phyloP scores from a whole-genome alignment of 768 basidiomycete genomes.

The Amanita subjunquillea region DNA sequence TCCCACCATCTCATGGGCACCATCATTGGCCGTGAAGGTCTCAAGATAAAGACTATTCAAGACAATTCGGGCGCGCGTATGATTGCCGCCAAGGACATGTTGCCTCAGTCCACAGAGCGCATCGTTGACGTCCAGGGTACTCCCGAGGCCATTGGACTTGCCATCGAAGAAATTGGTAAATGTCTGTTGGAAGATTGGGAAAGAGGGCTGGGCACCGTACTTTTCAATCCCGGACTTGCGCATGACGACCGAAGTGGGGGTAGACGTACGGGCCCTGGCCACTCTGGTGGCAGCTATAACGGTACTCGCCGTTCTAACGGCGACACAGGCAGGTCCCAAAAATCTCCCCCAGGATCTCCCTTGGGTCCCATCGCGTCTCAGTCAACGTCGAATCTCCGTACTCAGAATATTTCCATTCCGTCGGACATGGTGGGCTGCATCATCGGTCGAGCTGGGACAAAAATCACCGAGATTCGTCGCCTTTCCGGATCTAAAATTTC shows the following conservation, averaged over 20 bases:
- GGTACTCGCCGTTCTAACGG: conserved; percentile 58
- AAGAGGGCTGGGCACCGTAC: conserved; percentile 83
- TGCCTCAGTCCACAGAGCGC: conserved; percentile 97
- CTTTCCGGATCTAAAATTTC: conserved; percentile 97
- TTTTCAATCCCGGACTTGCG: conserved; percentile 88
- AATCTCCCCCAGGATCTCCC: conserved; percentile 39
- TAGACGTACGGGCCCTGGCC: conserved; percentile 44
- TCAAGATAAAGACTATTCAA: conserved; percentile 99
- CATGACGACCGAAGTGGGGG: conserved; percentile 45
- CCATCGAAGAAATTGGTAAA: conserved; percentile 92
- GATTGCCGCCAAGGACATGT: conserved; percentile 98
- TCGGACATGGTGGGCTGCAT: conserved; percentile 98
- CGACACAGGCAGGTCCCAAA: conserved; percentile 35
- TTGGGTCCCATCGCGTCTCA: conserved; percentile 40
- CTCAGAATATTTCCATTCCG: conserved; percentile 98
- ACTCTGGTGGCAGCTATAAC: conserved; percentile 30
- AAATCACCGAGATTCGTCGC: conserved; percentile 98
- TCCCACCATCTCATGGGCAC: conserved; percentile 99
- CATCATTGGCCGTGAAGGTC: conserved; percentile 90
- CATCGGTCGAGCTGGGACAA: conserved; percentile 93
- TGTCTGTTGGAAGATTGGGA: conserved; percentile 97
- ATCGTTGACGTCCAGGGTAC: conserved; percentile 97
- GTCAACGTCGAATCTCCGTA: conserved; percentile 76
- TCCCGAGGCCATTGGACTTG: conserved; percentile 85
- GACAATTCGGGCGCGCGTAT: conserved; percentile 93